phyloP scores from a whole-genome alignment of 768 basidiomycete genomes.

The Boletus barrowsii region DNA sequence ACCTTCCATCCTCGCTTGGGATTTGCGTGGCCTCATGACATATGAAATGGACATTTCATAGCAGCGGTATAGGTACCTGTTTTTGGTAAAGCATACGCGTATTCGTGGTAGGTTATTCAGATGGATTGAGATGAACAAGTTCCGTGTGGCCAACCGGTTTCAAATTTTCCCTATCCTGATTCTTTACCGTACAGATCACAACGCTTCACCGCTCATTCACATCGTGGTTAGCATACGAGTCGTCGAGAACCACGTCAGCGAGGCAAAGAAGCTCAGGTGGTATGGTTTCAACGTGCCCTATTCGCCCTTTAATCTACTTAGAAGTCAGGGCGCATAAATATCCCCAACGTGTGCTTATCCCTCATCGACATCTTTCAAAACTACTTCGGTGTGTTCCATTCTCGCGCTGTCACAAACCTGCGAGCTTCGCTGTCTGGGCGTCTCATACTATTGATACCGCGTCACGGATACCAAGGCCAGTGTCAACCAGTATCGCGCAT shows the following conservation, averaged over 20 bases:
- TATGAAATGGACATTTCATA: too few relatives aligned
- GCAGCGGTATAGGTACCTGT: too few relatives aligned
- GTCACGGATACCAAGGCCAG: background rate
- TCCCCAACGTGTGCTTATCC: slow-evolving; percentile 5
- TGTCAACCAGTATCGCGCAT: background rate
- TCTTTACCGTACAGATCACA: too few relatives aligned
- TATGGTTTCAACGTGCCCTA: slow-evolving; percentile 11
- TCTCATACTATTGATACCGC: slow-evolving; percentile 11
- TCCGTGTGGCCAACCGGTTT: too few relatives aligned
- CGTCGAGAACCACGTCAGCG: slow-evolving; percentile 4
- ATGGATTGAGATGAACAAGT: too few relatives aligned
- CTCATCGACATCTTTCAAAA: slow-evolving; percentile 7
- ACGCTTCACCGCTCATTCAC: too few relatives aligned
- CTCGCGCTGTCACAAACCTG: slow-evolving; percentile 3
- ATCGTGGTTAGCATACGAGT: background rate
- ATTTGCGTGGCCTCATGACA: too few relatives aligned
- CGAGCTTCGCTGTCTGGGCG: slow-evolving; percentile 4
- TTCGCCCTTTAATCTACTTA: slow-evolving; percentile 7
- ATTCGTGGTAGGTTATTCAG: too few relatives aligned
- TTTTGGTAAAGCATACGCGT: too few relatives aligned
- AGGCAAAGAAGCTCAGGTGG: slow-evolving; percentile 18
- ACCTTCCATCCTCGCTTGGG: too few relatives aligned
- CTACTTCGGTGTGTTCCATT: slow-evolving; percentile 11
- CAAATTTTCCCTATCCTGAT: too few relatives aligned
- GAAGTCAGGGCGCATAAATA: slow-evolving; percentile 17